Percentiles rank a stretch among this genome's conserved stretches.
Conservation (phyloP, 441 rosid genomes). For the Isatis lusitanica region DNA sequence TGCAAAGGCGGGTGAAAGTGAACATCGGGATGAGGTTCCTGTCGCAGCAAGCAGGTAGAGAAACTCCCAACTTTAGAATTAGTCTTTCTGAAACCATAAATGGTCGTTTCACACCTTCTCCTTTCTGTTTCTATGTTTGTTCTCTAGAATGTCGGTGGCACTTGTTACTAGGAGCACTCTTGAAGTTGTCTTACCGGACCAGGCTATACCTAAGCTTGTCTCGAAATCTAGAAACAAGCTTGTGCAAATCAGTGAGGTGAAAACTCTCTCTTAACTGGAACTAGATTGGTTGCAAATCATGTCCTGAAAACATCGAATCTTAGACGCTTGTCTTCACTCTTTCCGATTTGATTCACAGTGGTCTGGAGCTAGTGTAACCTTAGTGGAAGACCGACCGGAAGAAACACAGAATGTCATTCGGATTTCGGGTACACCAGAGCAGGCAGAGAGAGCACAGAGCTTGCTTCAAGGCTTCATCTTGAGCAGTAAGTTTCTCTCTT, state of each 20-base stretch:
- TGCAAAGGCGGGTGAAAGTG: conserved; percentile 58
- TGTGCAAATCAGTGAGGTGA: conserved; percentile 90
- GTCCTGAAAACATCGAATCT: neutral
- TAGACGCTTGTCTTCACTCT: conserved; percentile 9
- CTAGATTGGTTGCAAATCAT: conserved; percentile 10
- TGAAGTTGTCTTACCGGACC: conserved; percentile 88
- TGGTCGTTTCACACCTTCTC: conserved; percentile 6
- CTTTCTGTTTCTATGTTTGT: neutral
- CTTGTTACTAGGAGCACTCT: conserved; percentile 91
- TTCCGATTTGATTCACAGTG: conserved; percentile 46
- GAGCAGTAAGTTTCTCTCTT: conserved; percentile 66
- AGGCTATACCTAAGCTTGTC: conserved; percentile 79
- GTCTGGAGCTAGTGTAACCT: conserved; percentile 84
- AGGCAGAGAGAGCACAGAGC: conserved; percentile 94
- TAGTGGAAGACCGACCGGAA: conserved; percentile 74
- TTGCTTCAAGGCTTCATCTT: conserved; percentile 94
- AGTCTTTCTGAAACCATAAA: neutral
- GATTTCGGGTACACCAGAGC: conserved; percentile 90
- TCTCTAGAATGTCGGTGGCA: conserved; percentile 61
- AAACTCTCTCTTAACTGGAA: conserved; percentile 9
- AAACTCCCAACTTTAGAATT: neutral
- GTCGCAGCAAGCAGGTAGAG: conserved; percentile 60
- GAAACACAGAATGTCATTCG: conserved; percentile 68
- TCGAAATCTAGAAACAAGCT: conserved; percentile 91
- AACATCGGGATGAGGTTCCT: conserved; percentile 64